Base-by-base conservation (phyloP, 2,329 filamentous ascomycete species). In the Incumbomyces delicatus region DNA sequence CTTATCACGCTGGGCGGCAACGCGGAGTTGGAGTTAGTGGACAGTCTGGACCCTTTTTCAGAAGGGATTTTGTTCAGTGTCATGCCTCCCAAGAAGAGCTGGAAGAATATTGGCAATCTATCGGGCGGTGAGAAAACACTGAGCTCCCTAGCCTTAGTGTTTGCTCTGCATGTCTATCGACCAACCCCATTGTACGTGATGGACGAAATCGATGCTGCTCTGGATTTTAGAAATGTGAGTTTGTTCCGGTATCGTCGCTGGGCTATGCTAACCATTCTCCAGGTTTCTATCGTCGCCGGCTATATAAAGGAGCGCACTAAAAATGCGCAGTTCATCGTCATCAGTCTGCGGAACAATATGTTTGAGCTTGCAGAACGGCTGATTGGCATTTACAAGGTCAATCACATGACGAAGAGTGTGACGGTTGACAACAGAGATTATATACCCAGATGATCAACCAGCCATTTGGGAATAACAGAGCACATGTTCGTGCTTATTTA, bases 1-100 rank as follows among this genome's bases (percentile, higher is more conserved):
- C 95, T 98, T 89, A 98, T 98, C 64, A 98, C 92, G 17, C 96
- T 98, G 88, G 92, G 92, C 51, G 92, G 92, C 47, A 98, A 98
- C 59, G 92, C 92, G 0, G 92, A 98, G 69, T 78, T 98, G 11
- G 94, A 98, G 66, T 80, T 98, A 18, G 92, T 98, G 34, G 92
- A 98, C 70, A 90, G 84, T 14, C 73, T 98, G 2, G 94, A 98
- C 63, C 92, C 92, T 0, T 98, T 98, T 72, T 88, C 85, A 6
- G 92, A 98, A 66, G 92, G 92, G 20, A 96, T 98, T 52, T 65
- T 95, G 40, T 98, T 98, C 72, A 90, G 83, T 47, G 94, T 98
- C 55, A 98, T 98, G 92, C 94, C 92, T 42, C 92, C 92, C 11
- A 98, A 98, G 78, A 98, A 98, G 77, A 92, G 85, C 61, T 98